These are phyloP conservation scores for Aspergillus hiratsukae DNA, from an alignment of 2,329 filamentous ascomycete genomes.

Conservation along the genomic window DNA sequence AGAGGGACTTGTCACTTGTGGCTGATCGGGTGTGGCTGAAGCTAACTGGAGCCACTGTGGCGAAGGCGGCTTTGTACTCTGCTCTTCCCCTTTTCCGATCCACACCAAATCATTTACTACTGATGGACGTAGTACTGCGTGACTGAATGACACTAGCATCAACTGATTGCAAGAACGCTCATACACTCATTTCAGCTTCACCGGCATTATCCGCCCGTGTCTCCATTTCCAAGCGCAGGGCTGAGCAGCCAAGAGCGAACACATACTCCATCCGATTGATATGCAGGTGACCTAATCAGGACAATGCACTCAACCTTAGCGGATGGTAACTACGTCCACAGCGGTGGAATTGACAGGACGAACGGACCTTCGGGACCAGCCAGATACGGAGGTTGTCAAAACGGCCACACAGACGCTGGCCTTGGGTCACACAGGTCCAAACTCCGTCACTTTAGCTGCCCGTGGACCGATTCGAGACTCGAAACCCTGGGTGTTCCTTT, in stretches of 20 bases:
- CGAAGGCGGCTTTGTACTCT: not conserved
- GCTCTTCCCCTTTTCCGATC: not conserved
- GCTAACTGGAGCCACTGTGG: not conserved
- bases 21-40: not conserved
- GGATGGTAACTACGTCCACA: not conserved
- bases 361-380: not conserved
- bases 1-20: not conserved
- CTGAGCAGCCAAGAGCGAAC: not conserved
- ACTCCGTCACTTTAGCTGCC: not conserved
- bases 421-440: not conserved
- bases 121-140: too few relatives aligned
- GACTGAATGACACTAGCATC: not conserved
- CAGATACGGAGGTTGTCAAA: not conserved
- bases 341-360: not conserved
- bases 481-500: too few relatives aligned
- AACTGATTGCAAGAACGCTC: not conserved
- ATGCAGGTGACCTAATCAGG: not conserved
- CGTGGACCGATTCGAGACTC: not conserved
- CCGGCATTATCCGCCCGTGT: not conserved
- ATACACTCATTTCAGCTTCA: not conserved
- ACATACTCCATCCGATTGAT: not conserved
- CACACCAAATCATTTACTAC: not conserved
- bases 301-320: not conserved
- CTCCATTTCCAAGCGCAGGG: not conserved
- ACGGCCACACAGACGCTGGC: not conserved